Base-by-base conservation (phyloP, 352 stramenopile species). In the Aphanomyces astaci region DNA sequence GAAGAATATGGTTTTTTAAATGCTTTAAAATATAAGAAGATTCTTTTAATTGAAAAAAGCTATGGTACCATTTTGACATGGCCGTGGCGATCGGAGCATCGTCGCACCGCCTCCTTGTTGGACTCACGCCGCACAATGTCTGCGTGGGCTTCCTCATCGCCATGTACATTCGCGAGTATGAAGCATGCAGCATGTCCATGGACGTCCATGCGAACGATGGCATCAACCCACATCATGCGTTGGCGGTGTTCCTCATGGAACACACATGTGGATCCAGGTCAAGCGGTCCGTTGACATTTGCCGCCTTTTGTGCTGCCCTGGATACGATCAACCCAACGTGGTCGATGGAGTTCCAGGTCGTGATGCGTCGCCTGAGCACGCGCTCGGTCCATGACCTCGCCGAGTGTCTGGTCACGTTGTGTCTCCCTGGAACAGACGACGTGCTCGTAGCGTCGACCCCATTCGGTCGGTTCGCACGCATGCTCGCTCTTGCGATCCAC, bases 401-500 rank as follows among this genome's bases (percentile, higher is more conserved):
- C 17, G 62, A 68, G 25, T 68, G 49, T 39, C 33, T 68, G 10
- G 40, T 4, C 1, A 48, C n/a, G 2, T 25, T 59, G 13, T 68
- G 49, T 32, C 43, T 59, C 19, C 62, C 32, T 3, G n/a, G n/a
- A 10, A 32, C 17, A 3, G 19, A 46, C 15, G 43, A 52, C 11
- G 13, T 68, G n/a, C 3, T 59, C 15, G 36, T 43, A 17, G 7
- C 62, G n/a, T 31, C 46, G 4, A 46, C 62, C 17, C 62, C 62
- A 11, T 49, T 68, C 33, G 62, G 62, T 27, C 62, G 62, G n/a
- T 68, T 68, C 51, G 13, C 36, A 5, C 62, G 62, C 33, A 68
- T 68, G 62, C 46, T 68, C 3, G 39, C 43, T 19, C 43, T 52
- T 2, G 62, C 62, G 17, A 22, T 30, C n/a, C 24, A 9, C 22